Percentiles rank a stretch among this genome's conserved stretches.
Conservation (phyloP, 345 rosid species). For the Turnera subulata region DNA sequence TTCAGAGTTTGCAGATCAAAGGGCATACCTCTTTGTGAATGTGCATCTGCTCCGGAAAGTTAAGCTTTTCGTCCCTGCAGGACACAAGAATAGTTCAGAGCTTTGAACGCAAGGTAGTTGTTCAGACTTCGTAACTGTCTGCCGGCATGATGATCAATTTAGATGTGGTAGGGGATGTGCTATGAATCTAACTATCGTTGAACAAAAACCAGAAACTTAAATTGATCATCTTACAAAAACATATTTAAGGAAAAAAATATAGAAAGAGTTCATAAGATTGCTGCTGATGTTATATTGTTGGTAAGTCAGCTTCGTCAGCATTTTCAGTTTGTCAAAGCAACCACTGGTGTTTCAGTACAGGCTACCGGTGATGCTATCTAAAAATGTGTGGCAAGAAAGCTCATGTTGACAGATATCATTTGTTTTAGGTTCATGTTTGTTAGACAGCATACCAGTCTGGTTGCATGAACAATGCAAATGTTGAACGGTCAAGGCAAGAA, state of each 20-base stretch:
- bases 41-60: slow-evolving; percentile 56
- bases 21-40: slow-evolving; percentile 50
- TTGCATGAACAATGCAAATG: slow-evolving; percentile 94
- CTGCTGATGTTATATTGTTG: background rate
- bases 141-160: no score
- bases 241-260: no score
- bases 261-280: background rate
- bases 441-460: slow-evolving; percentile 76
- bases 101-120: no score
- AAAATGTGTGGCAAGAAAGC: background rate
- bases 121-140: no score
- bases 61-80: slow-evolving; percentile 73
- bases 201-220: no score
- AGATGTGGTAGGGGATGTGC: no score
- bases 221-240: no score
- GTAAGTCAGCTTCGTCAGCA: background rate
- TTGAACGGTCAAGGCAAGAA: slow-evolving; percentile 67
- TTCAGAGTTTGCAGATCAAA: background rate
- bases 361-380: background rate
- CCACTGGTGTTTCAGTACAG: background rate
- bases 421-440: background rate
- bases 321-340: background rate
- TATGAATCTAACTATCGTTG: no score
- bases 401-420: background rate
- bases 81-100: background rate